Evolutionary conservation across 2,329 filamentous ascomycete genomes (phyloP), one percentile per base, ranked within the genome.

Genomic region (Fusarium penzigii): DNA sequence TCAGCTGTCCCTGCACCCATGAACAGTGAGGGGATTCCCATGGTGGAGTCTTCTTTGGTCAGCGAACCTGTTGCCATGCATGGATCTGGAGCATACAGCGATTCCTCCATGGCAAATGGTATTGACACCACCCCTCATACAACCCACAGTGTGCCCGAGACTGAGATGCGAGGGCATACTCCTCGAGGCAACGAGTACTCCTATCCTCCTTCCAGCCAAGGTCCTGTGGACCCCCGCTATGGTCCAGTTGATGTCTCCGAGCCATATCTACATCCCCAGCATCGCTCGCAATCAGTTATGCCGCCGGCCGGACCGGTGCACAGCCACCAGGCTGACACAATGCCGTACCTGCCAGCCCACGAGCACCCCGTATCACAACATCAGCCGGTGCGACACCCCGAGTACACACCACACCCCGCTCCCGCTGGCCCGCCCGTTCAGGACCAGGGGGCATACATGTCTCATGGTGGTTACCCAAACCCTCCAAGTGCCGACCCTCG

Each of bases 371-470:
- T 65, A 47, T 42, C 60, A 57, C 60, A 62, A 36, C 65, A 66
- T 50, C 59, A 59, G 14, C 51, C 58, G 36, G 61, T 64, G 39
- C 62, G 66, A 60, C 61, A 61, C 9, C 51, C 58, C 20, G 69
- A 70, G 17, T 70, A 66, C 39, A 57, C 64, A 14, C 58, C 64
- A 17, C 64, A 57, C 34, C 59, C 55, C 25, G 65, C 63, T 32
- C 52, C 56, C 10, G 62, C 65, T 25, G 59, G 55, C 13, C 59
- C 51, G 48, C 52, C 52, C 29, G 48, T 59, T 20, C 62, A 58
- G 32, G 64, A 66, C 39, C 64, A 58, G 40, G 62, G 60, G 39
- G 63, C 53, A 39, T 71, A 70, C 47, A 62, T 69, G 47, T 51
- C 59, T 25, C 67, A 69, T 44, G 49, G 54, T 6, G 59, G 62